Percentiles rank a stretch among this genome's conserved stretches.
These are phyloP conservation scores for Aspergillus proliferans DNA, from an alignment of 2,329 filamentous ascomycete genomes.

Conservation along the genomic window DNA sequence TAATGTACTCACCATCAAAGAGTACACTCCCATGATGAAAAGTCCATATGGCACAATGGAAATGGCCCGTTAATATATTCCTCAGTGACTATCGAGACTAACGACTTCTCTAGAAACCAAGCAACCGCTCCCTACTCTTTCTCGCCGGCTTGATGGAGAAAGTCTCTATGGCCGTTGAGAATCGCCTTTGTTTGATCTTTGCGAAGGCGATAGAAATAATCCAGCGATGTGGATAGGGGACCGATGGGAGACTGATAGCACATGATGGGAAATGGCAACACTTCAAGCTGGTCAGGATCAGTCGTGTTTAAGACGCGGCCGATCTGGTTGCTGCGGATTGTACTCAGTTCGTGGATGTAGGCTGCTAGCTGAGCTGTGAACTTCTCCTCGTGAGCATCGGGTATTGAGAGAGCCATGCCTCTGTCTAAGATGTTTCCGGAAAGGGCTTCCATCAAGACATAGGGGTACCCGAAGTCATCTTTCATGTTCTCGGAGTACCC, in stretches of 20 bases:
- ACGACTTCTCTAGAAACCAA: neutral
- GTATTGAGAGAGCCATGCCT: neutral
- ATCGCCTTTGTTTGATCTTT: neutral
- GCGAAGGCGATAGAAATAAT: neutral
- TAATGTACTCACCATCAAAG: neutral
- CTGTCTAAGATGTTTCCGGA: neutral
- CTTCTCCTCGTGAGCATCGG: neutral
- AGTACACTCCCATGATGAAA: neutral
- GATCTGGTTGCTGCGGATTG: neutral
- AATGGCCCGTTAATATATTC: neutral
- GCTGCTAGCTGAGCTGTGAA: neutral
- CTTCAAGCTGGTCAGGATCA: neutral
- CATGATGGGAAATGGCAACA: neutral
- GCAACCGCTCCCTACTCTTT: neutral
- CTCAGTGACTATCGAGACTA: neutral
- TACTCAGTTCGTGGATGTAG: neutral
- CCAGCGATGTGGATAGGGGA: neutral
- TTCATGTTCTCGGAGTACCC: too few relatives aligned
- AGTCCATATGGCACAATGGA: neutral
- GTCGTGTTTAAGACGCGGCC: neutral
- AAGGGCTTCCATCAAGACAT: neutral
- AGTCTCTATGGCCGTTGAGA: neutral
- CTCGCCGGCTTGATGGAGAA: neutral
- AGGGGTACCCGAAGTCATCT: neutral
- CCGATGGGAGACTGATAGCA: neutral